Percentiles rank a stretch among this genome's conserved stretches.
phyloP scores from a whole-genome alignment of 1,284 basidiomycete genomes.

The Ustilago shanxiensis region DNA sequence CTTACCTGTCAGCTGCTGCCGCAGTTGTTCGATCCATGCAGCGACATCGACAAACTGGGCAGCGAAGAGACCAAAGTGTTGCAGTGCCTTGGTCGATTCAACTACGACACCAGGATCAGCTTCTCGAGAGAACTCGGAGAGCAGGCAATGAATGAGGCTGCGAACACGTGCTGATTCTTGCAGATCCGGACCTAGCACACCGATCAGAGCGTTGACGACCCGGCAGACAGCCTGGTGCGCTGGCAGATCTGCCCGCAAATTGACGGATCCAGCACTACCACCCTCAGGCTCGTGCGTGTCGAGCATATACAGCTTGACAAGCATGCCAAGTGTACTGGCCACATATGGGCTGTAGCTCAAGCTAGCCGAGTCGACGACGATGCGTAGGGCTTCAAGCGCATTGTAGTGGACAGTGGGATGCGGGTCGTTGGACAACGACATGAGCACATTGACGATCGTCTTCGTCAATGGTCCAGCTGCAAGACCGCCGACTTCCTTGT shows the following conservation, averaged over 20 bases:
- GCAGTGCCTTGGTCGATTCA: constrained; percentile 93
- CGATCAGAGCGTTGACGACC: constrained; percentile 91
- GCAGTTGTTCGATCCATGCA: constrained; percentile 55
- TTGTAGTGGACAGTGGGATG: constrained; percentile 97
- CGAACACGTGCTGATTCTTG: constrained; percentile 85
- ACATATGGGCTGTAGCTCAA: constrained; percentile 91
- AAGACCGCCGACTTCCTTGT: constrained; percentile 90
- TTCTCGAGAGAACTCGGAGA: constrained; percentile 86
- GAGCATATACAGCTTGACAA: constrained; percentile 88
- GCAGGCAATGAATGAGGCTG: constrained; percentile 83
- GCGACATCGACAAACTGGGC: constrained; percentile 76
- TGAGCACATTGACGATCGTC: constrained; percentile 93
- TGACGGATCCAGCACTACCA: constrained; percentile 81
- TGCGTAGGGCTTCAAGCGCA: constrained; percentile 85
- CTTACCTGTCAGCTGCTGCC: constrained; percentile 48
- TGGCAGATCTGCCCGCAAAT: constrained; percentile 89
- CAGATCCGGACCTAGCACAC: constrained; percentile 93
- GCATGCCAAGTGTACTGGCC: constrained; percentile 86
- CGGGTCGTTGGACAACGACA: constrained; percentile 94
- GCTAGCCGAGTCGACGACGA: constrained; percentile 91
- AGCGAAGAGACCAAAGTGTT: constrained; percentile 96
- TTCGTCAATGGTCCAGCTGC: constrained; percentile 94
- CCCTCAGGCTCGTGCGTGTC: constrained; percentile 96
- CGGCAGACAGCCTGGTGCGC: constrained; percentile 91
- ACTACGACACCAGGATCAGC: constrained; percentile 86